These are phyloP conservation scores for Aspergillus novofumigatus DNA, from an alignment of 2,329 filamentous ascomycete species.

Conservation along the genomic window DNA sequence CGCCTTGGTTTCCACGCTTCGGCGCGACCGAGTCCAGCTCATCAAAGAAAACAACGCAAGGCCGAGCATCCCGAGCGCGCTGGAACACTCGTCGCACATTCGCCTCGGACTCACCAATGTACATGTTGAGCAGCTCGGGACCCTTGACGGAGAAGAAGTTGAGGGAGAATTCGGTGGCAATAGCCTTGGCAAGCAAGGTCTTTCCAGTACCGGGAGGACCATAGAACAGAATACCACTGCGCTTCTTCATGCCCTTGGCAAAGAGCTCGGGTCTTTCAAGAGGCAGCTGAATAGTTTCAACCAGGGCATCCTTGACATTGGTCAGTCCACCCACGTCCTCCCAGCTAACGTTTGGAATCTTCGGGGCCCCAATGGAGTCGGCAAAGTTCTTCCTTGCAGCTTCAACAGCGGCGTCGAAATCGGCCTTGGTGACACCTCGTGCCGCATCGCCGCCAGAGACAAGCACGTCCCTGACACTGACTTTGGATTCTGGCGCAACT, in stretches of 20 bases:
- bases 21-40: conserved; percentile 96
- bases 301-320: conserved; percentile 94
- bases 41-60: conserved; percentile 97
- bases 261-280: conserved; percentile 90
- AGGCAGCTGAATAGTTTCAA: conserved; percentile 92
- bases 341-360: conserved; percentile 97
- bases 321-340: conserved; percentile 89
- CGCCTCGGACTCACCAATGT: conserved; percentile 99
- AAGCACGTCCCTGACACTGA: conserved; percentile 78
- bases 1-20: conserved; percentile 94
- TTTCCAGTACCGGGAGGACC: conserved; percentile 99
- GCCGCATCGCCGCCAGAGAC: conserved; percentile 78
- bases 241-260: conserved; percentile 96
- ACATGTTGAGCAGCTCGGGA: conserved; percentile 97
- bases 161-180: conserved; percentile 96
- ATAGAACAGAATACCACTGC: conserved; percentile 97
- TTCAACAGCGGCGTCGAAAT: conserved; percentile 91
- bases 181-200: conserved; percentile 97
- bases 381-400: conserved; percentile 97
- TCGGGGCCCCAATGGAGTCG: conserved; percentile 92
- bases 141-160: conserved; percentile 99
- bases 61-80: conserved; percentile 94
- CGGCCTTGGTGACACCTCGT: conserved; percentile 71
- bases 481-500: conserved; percentile 22
- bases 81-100: conserved; percentile 99